These are phyloP conservation scores for Citrus glauca DNA, from an alignment of 345 rosid species.

Conservation along the genomic window DNA sequence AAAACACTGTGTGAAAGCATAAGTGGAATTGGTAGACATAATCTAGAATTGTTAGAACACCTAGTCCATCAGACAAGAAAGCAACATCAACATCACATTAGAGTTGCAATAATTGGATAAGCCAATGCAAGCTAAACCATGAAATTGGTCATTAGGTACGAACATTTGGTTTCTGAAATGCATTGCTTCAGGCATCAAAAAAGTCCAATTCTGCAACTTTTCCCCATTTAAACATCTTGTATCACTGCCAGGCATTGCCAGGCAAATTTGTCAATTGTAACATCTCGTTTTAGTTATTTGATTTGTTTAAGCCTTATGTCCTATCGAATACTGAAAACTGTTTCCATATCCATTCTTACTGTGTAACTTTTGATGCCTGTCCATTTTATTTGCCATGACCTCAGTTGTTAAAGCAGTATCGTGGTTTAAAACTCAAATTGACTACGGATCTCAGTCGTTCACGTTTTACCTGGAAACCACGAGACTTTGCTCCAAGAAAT, in stretches of 20 bases:
- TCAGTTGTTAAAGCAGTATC: background rate
- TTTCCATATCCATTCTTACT: background rate
- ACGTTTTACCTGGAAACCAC: constrained; percentile 82
- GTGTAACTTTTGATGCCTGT: background rate
- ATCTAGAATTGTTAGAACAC: background rate
- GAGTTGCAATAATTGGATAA: background rate
- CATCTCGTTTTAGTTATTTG: background rate
- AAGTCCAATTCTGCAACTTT: background rate
- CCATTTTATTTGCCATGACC: background rate
- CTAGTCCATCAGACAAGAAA: background rate
- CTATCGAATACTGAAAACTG: background rate
- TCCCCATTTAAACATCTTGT: background rate
- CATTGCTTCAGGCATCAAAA: background rate
- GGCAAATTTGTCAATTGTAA: background rate
- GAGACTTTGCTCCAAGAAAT: constrained; percentile 97
- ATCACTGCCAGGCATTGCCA: background rate
- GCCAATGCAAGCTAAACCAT: background rate
- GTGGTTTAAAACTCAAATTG: background rate
- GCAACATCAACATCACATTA: background rate
- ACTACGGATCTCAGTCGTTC: background rate
- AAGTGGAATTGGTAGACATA: background rate
- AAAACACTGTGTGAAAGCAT: background rate
- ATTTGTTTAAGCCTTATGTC: background rate
- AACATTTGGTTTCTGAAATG: background rate
- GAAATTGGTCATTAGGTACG: background rate